Percentiles rank a stretch among this genome's conserved stretches.
Evolutionary conservation across 768 basidiomycete genomes (phyloP).

Genomic region (Dictyophora rubrovolvata): DNA sequence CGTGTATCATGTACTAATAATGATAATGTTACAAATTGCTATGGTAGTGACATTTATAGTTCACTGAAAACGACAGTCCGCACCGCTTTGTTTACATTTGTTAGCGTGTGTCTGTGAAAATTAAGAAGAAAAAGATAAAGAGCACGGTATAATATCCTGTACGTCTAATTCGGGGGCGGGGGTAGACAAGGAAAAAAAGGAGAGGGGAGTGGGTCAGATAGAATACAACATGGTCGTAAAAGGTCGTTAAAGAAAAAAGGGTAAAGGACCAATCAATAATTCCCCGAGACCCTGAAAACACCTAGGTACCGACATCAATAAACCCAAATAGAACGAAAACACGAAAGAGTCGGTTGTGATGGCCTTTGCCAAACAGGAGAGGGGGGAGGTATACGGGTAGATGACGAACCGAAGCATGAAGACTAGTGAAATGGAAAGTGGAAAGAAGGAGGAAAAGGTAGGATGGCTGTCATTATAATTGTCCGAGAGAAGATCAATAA

Average conservation of each 20-base stretch:
- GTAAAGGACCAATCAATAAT: not conserved
- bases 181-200: not conserved
- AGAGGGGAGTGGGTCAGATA: not conserved
- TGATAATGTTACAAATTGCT: not conserved
- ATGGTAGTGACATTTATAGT: not conserved
- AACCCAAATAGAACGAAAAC: not conserved
- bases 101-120: conserved; percentile 1
- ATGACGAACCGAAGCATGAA: not conserved
- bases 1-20: not conserved
- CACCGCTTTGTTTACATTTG: conserved; percentile 2
- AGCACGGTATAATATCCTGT: not conserved
- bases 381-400: not conserved
- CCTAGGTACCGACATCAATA: not conserved
- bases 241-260: not conserved
- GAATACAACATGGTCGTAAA: conserved; percentile 5
- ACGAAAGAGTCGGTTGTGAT: no score
- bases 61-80: not conserved
- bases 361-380: not conserved
- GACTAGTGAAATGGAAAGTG: not conserved
- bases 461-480: not conserved
- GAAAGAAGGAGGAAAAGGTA: not conserved
- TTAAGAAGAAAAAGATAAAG: not conserved
- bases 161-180: not conserved
- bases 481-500: not conserved
- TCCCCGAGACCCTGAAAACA: not conserved